These are phyloP conservation scores for Eimeria tenella DNA, from an alignment of 169 alveolate genomes.

Conservation along the genomic window DNA sequence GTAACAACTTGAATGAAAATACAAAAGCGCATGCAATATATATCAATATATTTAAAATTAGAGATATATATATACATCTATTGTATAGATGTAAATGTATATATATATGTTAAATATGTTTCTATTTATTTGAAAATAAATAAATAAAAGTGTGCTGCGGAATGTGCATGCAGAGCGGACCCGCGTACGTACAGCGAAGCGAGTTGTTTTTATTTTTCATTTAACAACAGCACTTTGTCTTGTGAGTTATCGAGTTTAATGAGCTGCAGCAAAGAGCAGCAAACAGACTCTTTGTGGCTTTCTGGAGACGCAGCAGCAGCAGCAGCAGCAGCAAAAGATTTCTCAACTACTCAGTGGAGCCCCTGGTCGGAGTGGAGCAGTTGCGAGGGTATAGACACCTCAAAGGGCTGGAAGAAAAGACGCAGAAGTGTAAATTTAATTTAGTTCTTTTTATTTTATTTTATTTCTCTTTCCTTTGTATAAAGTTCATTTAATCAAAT, in stretches of 20 bases:
- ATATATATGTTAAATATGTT: no score
- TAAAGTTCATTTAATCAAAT: background rate
- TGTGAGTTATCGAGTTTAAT: conserved; percentile 20
- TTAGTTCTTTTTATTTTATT: background rate
- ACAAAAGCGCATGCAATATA: no score
- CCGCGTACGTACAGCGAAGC: background rate
- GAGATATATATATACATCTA: no score
- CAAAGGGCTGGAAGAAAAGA: conserved; percentile 65
- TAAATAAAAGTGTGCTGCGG: no score
- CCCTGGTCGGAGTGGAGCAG: conserved; percentile 65
- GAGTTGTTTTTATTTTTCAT: conserved; percentile 42
- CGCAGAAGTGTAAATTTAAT: background rate
- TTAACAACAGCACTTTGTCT: conserved; percentile 43
- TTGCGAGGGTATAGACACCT: conserved; percentile 46
- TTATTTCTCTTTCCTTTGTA: background rate
- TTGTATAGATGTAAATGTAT: no score
- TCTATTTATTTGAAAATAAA: no score
- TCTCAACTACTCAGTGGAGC: background rate
- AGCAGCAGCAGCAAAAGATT: background rate
- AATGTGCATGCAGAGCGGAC: conserved; percentile 17
- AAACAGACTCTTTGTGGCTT: background rate
- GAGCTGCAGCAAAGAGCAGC: conserved; percentile 27
- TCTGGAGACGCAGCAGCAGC: background rate
- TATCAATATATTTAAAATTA: no score
- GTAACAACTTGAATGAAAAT: no score